These are phyloP conservation scores for Achaetomiella virescens DNA, from an alignment of 495 filamentous ascomycete genomes.

Conservation along the genomic window DNA sequence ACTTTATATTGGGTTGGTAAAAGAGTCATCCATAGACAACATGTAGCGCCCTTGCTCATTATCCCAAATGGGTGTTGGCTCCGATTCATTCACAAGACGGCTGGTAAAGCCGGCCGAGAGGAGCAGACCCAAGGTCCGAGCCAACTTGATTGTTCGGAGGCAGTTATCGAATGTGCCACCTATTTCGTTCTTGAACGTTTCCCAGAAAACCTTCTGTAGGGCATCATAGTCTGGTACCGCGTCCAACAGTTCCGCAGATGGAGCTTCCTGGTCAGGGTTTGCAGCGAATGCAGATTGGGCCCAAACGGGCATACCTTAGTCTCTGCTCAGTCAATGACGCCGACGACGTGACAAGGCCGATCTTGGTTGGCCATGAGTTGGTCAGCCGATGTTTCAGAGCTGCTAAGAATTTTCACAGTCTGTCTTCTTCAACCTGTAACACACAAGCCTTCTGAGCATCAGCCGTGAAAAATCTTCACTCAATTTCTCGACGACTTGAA, in stretches of 20 bases:
- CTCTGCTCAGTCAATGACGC: conserved; percentile 41
- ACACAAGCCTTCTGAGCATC: too few relatives aligned
- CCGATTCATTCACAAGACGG: conserved; percentile 32
- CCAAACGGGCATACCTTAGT: conserved; percentile 37
- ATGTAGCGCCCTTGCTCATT: conserved; percentile 37
- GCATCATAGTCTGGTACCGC: conserved; percentile 30
- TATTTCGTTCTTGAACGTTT: conserved; percentile 27
- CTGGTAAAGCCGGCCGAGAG: conserved; percentile 35
- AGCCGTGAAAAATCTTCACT: too few relatives aligned
- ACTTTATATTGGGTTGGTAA: conserved; percentile 25
- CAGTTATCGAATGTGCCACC: conserved; percentile 27
- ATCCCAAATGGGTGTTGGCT: conserved; percentile 33
- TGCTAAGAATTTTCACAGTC: too few relatives aligned
- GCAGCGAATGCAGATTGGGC: conserved; percentile 34
- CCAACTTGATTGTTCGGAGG: conserved; percentile 30
- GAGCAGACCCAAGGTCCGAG: conserved; percentile 34
- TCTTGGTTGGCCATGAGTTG: conserved; percentile 35
- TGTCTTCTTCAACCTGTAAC: too few relatives aligned
- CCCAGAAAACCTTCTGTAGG: conserved; percentile 34
- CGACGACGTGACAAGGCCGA: conserved; percentile 32
- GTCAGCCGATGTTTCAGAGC: too few relatives aligned
- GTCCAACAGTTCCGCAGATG: conserved; percentile 35
- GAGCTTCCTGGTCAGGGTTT: conserved; percentile 30
- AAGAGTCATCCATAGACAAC: conserved; percentile 34
- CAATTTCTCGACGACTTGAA: too few relatives aligned